These are phyloP conservation scores for Cercospora sp. DNA, from an alignment of 2,329 filamentous ascomycete genomes.

Conservation along the genomic window DNA sequence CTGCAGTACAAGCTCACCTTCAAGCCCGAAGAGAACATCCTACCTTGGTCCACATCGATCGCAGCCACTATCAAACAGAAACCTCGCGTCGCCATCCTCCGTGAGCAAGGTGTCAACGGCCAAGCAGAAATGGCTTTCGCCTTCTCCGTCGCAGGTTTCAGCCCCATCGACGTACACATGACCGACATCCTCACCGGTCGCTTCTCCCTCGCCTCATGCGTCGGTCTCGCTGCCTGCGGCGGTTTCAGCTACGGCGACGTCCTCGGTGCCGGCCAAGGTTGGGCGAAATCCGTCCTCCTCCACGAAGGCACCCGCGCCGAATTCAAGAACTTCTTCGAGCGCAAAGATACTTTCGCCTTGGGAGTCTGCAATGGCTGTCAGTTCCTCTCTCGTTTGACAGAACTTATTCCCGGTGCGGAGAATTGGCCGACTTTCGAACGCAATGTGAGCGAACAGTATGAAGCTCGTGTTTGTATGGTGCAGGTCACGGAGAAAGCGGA, in stretches of 20 bases:
- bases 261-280: slow-evolving; percentile 91
- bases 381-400: slow-evolving; percentile 80
- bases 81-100: slow-evolving; percentile 83
- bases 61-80: slow-evolving; percentile 61
- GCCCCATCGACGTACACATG: slow-evolving; percentile 94
- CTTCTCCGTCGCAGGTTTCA: slow-evolving; percentile 87
- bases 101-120: slow-evolving; percentile 94
- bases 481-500: slow-evolving; percentile 64
- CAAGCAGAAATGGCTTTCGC: slow-evolving; percentile 98
- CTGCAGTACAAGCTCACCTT: slow-evolving; percentile 81
- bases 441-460: slow-evolving; percentile 85
- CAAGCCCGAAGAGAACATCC: slow-evolving; percentile 72
- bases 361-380: slow-evolving; percentile 98
- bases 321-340: slow-evolving; percentile 81
- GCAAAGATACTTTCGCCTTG: slow-evolving; percentile 85
- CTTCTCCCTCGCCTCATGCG: slow-evolving; percentile 77
- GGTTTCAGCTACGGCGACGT: slow-evolving; percentile 95
- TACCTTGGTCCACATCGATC: slow-evolving; percentile 66
- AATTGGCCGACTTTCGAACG: slow-evolving; percentile 84
- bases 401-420: slow-evolving; percentile 78
- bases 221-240: slow-evolving; percentile 88
- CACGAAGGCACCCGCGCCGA: slow-evolving; percentile 73
- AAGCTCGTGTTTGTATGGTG: slow-evolving; percentile 84
- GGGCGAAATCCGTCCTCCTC: slow-evolving; percentile 89
- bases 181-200: slow-evolving; percentile 79